phyloP scores from a whole-genome alignment of 495 filamentous ascomycete species.

The Oidiodendron maius region DNA sequence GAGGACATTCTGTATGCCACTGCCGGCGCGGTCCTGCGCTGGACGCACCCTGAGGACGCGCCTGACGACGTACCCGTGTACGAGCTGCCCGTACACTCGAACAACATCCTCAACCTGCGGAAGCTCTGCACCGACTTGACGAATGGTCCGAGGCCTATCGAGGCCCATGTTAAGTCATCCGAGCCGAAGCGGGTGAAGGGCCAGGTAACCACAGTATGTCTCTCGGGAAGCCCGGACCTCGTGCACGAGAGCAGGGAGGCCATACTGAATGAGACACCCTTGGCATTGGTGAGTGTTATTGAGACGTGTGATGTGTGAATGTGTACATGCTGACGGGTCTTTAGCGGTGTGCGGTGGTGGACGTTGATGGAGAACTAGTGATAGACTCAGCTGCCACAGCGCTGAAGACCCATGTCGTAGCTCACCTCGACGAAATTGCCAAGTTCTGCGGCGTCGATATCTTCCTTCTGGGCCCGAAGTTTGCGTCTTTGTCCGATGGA shows the following conservation, averaged over 20 bases:
- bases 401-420: slow-evolving; percentile 57
- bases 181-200: slow-evolving; percentile 76
- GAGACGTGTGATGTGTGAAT: background rate
- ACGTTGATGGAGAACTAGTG: slow-evolving; percentile 84
- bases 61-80: slow-evolving; percentile 76
- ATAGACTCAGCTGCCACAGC: slow-evolving; percentile 68
- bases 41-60: slow-evolving; percentile 84
- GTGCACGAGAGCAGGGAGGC: slow-evolving; percentile 80
- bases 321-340: slow-evolving; percentile 4
- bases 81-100: slow-evolving; percentile 80
- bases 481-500: slow-evolving; percentile 43
- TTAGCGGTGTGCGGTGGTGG: slow-evolving; percentile 86
- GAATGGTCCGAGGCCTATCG: slow-evolving; percentile 57
- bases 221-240: slow-evolving; percentile 75
- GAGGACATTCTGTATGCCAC: slow-evolving; percentile 90
- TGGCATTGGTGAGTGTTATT: slow-evolving; percentile 71
- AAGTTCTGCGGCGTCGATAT: slow-evolving; percentile 89
- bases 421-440: slow-evolving; percentile 78
- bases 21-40: slow-evolving; percentile 72
- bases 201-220: slow-evolving; percentile 82
- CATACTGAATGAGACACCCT: slow-evolving; percentile 80
- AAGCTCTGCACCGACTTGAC: slow-evolving; percentile 73
- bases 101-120: slow-evolving; percentile 73
- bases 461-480: slow-evolving; percentile 83
- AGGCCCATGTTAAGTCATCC: slow-evolving; percentile 75